Evolutionary conservation across 1,284 basidiomycete genomes (phyloP), one percentile per base, ranked within the genome.

Genomic region (Athelia psychrophila): DNA sequence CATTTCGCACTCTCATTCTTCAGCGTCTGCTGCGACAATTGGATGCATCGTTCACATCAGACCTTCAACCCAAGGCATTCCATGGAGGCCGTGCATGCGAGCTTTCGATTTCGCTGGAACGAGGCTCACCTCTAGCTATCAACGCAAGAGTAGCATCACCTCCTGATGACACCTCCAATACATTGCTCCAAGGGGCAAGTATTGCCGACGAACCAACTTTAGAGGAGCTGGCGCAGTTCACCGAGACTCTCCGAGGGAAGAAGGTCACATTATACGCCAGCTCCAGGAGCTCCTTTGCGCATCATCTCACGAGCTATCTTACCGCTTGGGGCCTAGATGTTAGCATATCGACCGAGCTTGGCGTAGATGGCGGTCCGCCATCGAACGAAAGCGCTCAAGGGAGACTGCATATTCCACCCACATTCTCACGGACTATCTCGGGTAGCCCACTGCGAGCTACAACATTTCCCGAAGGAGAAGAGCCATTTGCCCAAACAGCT

Each of bases 311-410:
- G 32, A 89, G 86, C 58, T 95, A 95, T 68, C 79, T 97, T 51
- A 91, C 90, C n/a, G 82, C 89, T 3, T 97, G 95, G 94, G 93
- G 93, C 16, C 80, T 97, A 80, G 92, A 96, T 61, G 87, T 97
- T 44, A 87, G 82, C 49, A 78, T 93, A 33, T 85, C 91, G 3
- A 78, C 79, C 2, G 83, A 84, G 53, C 74, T 75, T 8, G 77
- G 76, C 20, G 68, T 70, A 2, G 83, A 85, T 48, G 70, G 67
- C 18, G 53, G 56, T 19, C 48, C 36, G 15, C 16, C 51, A 4
- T 46, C 40, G n/a, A 10, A 44, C 16, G 38, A 42, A 8, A 42
- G n/a, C n/a, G 16, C n/a, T 22, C n/a, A 18, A 18, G 38, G 38
- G n/a, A 30, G 27, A 13, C n/a, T n/a, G n/a, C 16, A n/a, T 8